phyloP scores from a whole-genome alignment of 2,329 filamentous ascomycete genomes.

The Paraphoma chrysanthemicola region DNA sequence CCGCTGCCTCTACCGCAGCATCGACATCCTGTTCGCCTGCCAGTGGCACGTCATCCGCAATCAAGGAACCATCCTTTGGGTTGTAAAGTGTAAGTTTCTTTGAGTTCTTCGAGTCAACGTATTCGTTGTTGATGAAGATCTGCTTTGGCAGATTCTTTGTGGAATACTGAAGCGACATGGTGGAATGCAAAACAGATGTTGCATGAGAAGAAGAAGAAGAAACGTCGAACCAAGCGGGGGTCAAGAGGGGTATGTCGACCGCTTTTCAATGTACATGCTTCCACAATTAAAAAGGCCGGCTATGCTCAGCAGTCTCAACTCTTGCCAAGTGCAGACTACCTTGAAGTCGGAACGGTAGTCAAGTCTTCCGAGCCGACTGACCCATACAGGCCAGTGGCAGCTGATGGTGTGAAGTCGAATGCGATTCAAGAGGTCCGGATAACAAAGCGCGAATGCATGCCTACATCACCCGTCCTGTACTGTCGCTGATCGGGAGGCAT shows the following conservation, averaged over 20 bases:
- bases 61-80: constrained; percentile 57
- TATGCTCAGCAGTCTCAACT: constrained; percentile 4
- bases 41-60: constrained; percentile 57
- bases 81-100: constrained; percentile 59
- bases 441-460: neutral
- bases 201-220: neutral
- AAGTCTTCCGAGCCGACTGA: too few species aligned
- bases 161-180: constrained; percentile 43
- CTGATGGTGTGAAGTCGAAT: too few species aligned
- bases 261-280: neutral
- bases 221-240: constrained; percentile 10
- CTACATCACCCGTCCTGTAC: too few species aligned
- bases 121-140: constrained; percentile 50
- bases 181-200: neutral
- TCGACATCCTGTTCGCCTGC: constrained; percentile 56
- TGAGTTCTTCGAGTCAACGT: constrained; percentile 44
- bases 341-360: too few species aligned
- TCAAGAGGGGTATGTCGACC: constrained; percentile 19
- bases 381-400: too few species aligned
- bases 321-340: constrained; percentile 4
- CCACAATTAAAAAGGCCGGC: too few species aligned
- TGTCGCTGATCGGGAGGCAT: neutral
- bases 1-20: constrained; percentile 56
- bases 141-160: constrained; percentile 48
- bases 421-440: constrained; percentile 5